Percentiles rank a stretch among this genome's conserved stretches.
Conservation (phyloP, 352 stramenopile genomes). For the Phytophthora megakarya region DNA sequence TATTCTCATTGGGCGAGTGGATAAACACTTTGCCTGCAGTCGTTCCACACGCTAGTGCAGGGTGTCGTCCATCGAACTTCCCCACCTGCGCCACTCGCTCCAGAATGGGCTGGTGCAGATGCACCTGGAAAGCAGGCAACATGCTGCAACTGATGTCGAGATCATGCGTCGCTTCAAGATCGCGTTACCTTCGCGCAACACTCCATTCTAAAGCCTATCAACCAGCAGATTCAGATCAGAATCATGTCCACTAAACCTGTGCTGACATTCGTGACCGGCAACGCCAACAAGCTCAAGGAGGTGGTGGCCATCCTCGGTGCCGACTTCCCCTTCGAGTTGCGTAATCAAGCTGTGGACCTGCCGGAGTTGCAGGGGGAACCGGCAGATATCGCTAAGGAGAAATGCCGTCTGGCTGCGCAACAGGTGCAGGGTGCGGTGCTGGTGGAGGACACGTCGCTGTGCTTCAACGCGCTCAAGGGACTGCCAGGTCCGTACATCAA, state of each 20-base stretch:
- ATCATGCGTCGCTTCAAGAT: slow-evolving; percentile 36
- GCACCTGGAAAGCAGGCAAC: slow-evolving; percentile 82
- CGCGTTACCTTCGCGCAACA: slow-evolving; percentile 32
- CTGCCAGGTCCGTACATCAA: slow-evolving; percentile 98
- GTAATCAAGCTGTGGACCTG: slow-evolving; percentile 94
- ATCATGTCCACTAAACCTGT: slow-evolving; percentile 48
- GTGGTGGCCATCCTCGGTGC: slow-evolving; percentile 81
- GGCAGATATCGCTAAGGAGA: slow-evolving; percentile 93
- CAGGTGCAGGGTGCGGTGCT: slow-evolving; percentile 90
- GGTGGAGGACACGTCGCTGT: slow-evolving; percentile 97
- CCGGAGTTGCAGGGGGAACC: slow-evolving; percentile 97
- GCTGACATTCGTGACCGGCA: slow-evolving; percentile 87
- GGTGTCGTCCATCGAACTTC: slow-evolving; percentile 83
- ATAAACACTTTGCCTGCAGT: slow-evolving; percentile 92
- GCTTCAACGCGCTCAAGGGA: slow-evolving; percentile 95
- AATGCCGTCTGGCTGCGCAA: slow-evolving; percentile 91
- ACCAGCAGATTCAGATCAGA: neutral
- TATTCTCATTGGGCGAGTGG: slow-evolving; percentile 86
- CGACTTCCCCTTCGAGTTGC: slow-evolving; percentile 92
- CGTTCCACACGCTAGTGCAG: slow-evolving; percentile 81
- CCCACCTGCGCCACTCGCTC: slow-evolving; percentile 74
- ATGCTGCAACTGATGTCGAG: slow-evolving; percentile 38
- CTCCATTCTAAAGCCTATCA: neutral
- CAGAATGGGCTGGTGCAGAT: slow-evolving; percentile 81
- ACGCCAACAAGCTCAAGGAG: slow-evolving; percentile 86